Percentiles rank a stretch among this genome's conserved stretches.
Evolutionary conservation across 768 basidiomycete species (phyloP).

Genomic region (Antrodiella citrinella): DNA sequence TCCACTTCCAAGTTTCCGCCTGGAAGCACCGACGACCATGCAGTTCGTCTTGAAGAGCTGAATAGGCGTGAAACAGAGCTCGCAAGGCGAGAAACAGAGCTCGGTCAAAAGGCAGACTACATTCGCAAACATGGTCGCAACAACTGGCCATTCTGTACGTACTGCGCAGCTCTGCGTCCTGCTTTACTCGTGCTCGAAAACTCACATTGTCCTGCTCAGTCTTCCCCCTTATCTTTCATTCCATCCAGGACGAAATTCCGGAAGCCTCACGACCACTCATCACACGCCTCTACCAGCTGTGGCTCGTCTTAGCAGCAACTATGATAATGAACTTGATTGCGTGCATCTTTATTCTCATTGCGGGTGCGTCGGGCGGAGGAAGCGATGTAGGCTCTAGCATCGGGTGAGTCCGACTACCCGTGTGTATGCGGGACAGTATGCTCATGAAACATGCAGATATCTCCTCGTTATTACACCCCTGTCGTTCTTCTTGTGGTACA

Average conservation of each 20-base stretch:
- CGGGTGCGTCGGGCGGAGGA: constrained; percentile 68
- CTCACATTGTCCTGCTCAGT: constrained; percentile 37
- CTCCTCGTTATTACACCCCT: constrained; percentile 65
- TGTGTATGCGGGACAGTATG: constrained; percentile 15
- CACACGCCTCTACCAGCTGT: constrained; percentile 83
- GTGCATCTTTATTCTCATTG: constrained; percentile 77
- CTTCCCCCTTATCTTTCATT: constrained; percentile 92
- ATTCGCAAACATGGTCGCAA: constrained; percentile 72
- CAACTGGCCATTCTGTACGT: constrained; percentile 90
- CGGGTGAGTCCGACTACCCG: constrained; percentile 42
- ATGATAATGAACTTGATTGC: constrained; percentile 86
- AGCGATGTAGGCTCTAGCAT: constrained; percentile 78
- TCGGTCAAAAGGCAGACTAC: constrained; percentile 59
- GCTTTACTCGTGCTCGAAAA: background rate
- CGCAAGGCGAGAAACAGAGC: constrained; percentile 68
- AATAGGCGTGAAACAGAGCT: constrained; percentile 76
- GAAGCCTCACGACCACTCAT: constrained; percentile 72
- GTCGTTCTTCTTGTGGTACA: constrained; percentile 94
- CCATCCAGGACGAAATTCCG: constrained; percentile 86
- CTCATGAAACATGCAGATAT: constrained; percentile 49
- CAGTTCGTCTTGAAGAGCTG: constrained; percentile 52
- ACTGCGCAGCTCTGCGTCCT: constrained; percentile 1
- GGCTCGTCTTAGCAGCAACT: constrained; percentile 82
- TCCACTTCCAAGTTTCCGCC: constrained; percentile 13
- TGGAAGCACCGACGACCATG: constrained; percentile 21